These are phyloP conservation scores for Annulohypoxylon nitens DNA, from an alignment of 495 filamentous ascomycete genomes.

Conservation along the genomic window DNA sequence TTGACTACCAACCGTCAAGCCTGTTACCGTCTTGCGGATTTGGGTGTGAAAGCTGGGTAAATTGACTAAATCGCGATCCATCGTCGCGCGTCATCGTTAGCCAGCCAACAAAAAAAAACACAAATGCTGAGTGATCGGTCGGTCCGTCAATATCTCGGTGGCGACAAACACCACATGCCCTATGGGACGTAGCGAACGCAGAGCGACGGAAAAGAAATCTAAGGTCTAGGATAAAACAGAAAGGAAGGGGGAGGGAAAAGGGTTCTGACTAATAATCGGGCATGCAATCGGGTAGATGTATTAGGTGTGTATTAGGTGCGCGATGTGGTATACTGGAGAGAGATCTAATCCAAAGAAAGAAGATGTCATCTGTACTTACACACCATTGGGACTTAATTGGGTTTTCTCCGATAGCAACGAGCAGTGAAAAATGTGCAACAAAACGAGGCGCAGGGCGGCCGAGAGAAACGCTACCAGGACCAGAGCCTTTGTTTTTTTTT, in stretches of 20 bases:
- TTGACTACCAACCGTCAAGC: constrained; percentile 26
- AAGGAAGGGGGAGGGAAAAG: constrained; percentile 14
- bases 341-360: constrained; percentile 25
- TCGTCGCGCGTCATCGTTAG: constrained; percentile 49
- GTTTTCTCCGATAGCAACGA: constrained; percentile 28
- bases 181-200: constrained; percentile 24
- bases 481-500: constrained; percentile 29
- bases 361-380: constrained; percentile 42
- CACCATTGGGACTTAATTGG: constrained; percentile 36
- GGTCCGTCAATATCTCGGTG: constrained; percentile 23
- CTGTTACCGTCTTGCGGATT: constrained; percentile 48
- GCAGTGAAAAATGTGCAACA: constrained; percentile 33
- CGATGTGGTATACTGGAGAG: constrained; percentile 11
- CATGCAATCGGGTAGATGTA: constrained; percentile 27
- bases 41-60: constrained; percentile 47
- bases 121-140: constrained; percentile 8
- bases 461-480: neutral
- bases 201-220: constrained; percentile 9
- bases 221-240: constrained; percentile 1
- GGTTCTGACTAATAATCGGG: constrained; percentile 28
- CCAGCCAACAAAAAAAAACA: constrained; percentile 39
- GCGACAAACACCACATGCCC: constrained; percentile 31
- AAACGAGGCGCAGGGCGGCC: constrained; percentile 39
- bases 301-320: neutral
- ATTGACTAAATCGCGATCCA: constrained; percentile 46